These are phyloP conservation scores for Pythium angustatum DNA, from an alignment of 352 stramenopile species.

Conservation along the genomic window DNA sequence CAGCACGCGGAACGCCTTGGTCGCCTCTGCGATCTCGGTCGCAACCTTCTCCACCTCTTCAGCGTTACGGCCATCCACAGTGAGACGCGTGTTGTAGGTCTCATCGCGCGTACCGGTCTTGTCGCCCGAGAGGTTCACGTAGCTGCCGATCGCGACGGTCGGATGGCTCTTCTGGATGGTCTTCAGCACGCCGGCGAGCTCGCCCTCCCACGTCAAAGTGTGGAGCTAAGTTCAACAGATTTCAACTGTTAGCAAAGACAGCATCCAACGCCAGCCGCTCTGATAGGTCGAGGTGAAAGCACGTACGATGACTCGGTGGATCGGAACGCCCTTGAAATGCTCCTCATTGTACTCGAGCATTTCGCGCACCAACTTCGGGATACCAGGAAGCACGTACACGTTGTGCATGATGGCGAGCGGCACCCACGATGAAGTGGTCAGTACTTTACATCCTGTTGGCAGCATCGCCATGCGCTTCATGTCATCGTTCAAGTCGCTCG, in stretches of 20 bases:
- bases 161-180: constrained; percentile 69
- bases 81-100: constrained; percentile 67
- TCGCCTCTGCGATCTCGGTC: constrained; percentile 35
- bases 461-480: constrained; percentile 80
- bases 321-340: constrained; percentile 77
- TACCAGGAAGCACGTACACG: constrained; percentile 83
- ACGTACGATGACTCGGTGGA: constrained; percentile 76
- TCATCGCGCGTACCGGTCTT: constrained; percentile 54
- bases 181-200: constrained; percentile 61
- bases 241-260: not conserved
- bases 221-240: constrained; percentile 54
- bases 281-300: too few species aligned
- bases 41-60: constrained; percentile 55
- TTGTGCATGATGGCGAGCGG: constrained; percentile 72
- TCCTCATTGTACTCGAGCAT: constrained; percentile 83
- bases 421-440: constrained; percentile 64
- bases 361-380: constrained; percentile 70
- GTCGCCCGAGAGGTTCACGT: constrained; percentile 76
- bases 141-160: constrained; percentile 79
- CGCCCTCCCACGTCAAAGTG: constrained; percentile 66
- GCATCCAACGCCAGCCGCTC: too few species aligned
- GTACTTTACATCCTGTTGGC: constrained; percentile 55
- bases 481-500: constrained; percentile 58
- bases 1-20: constrained; percentile 29
- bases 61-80: constrained; percentile 54